A percentile compares a stretch with the other conserved stretches of the same genome.
Conservation (phyloP, 495 filamentous ascomycete genomes). For the Parathielavia appendiculata region DNA sequence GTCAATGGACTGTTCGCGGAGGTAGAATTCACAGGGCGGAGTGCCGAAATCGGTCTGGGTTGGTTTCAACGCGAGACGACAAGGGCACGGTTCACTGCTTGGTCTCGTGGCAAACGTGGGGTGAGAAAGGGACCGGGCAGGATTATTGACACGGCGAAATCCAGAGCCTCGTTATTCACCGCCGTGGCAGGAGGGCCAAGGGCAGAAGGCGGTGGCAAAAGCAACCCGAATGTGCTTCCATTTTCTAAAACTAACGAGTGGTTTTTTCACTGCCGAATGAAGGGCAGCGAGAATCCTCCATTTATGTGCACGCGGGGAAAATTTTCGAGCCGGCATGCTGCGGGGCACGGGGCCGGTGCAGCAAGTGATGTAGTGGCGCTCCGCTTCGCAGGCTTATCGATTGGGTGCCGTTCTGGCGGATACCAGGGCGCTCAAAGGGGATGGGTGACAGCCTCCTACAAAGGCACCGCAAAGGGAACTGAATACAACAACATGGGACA, state of each 20-base stretch:
- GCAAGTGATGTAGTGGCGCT: neutral
- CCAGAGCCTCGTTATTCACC: conserved; percentile 1
- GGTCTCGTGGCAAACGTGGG: neutral
- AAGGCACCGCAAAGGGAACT: neutral
- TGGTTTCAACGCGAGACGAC: neutral
- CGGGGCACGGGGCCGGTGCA: conserved; percentile 6
- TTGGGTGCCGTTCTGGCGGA: conserved; percentile 5
- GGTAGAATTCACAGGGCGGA: neutral
- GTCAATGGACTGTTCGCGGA: neutral
- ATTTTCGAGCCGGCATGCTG: conserved; percentile 8
- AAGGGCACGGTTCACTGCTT: neutral
- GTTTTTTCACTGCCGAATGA: neutral
- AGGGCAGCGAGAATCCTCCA: neutral
- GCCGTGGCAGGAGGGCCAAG: conserved; percentile 12
- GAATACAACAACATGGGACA: neutral
- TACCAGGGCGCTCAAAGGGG: neutral
- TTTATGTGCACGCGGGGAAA: conserved; percentile 16
- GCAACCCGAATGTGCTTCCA: conserved; percentile 1
- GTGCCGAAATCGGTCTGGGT: conserved; percentile 13
- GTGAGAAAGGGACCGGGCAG: neutral
- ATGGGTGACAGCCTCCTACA: neutral
- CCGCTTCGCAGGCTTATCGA: neutral
- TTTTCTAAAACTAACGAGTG: conserved; percentile 14
- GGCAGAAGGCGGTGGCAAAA: conserved; percentile 5
- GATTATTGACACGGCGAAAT: too few species aligned